Evolutionary conservation across 2,329 filamentous ascomycete species (phyloP).

Genomic region (Coleophoma eucalyptorum): DNA sequence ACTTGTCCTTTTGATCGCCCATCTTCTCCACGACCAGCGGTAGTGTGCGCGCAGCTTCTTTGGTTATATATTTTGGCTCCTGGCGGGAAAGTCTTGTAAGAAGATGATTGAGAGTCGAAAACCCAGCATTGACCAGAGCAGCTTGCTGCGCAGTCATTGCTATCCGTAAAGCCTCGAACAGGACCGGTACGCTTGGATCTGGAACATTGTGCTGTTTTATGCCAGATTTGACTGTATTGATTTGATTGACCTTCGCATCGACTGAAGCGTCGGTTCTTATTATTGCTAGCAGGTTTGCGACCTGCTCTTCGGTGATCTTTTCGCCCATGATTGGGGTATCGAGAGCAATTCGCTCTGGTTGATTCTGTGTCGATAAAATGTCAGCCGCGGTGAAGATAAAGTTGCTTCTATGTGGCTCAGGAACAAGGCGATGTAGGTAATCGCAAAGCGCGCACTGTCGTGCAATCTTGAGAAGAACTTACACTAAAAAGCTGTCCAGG

Average conservation of each 20-base stretch:
- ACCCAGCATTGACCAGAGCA: conserved; percentile 74
- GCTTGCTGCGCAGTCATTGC: conserved; percentile 75
- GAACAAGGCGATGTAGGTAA: no score
- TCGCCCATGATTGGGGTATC: conserved; percentile 40
- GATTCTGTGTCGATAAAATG: conserved; percentile 12
- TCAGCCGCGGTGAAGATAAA: conserved; percentile 1
- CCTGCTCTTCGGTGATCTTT: conserved; percentile 55
- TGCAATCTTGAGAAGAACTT: not conserved
- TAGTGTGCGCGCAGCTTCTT: conserved; percentile 68
- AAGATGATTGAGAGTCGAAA: conserved; percentile 84
- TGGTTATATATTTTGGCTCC: conserved; percentile 68
- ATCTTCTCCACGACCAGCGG: conserved; percentile 79
- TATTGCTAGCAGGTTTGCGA: conserved; percentile 47
- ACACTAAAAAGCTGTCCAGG: not conserved
- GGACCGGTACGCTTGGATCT: conserved; percentile 62
- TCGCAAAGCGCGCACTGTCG: no score
- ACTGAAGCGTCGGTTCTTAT: conserved; percentile 60
- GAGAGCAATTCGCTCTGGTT: conserved; percentile 1
- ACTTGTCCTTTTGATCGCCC: conserved; percentile 84
- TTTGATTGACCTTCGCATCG: conserved; percentile 66
- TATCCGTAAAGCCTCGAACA: conserved; percentile 79
- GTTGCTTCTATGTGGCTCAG: no score
- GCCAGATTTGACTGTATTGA: conserved; percentile 75
- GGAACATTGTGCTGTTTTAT: conserved; percentile 94
- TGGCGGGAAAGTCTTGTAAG: conserved; percentile 83